A percentile compares a stretch with the other conserved stretches of the same genome.
Evolutionary conservation across 345 rosid genomes (phyloP).

Genomic region (Triadica sebifera): DNA sequence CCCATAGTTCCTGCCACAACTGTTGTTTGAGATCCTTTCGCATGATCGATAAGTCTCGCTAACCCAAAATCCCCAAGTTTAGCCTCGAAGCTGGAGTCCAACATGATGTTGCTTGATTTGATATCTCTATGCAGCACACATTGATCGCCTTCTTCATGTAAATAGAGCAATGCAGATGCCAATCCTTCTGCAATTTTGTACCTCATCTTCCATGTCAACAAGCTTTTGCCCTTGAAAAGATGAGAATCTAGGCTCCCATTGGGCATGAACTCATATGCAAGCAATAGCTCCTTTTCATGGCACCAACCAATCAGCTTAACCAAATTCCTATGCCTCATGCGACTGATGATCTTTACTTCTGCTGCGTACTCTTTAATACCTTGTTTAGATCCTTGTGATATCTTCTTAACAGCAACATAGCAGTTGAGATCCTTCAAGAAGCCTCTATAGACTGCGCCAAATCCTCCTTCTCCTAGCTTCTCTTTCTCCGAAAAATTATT

Average conservation of each 20-base stretch:
- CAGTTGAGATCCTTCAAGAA: no score
- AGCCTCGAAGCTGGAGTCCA: slow-evolving; percentile 29
- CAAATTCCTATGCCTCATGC: slow-evolving; percentile 35
- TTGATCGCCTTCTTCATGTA: slow-evolving; percentile 38
- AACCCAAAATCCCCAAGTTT: slow-evolving; percentile 38
- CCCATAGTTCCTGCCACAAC: slow-evolving; percentile 26
- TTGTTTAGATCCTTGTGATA: slow-evolving; percentile 15
- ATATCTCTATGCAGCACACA: slow-evolving; percentile 41
- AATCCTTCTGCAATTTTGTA: slow-evolving; percentile 25
- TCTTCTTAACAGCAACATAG: no score
- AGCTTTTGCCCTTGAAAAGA: slow-evolving; percentile 14
- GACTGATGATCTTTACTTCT: slow-evolving; percentile 35
- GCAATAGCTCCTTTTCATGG: slow-evolving; percentile 31
- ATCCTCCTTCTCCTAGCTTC: no score
- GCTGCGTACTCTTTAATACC: slow-evolving; percentile 27
- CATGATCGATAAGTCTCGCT: slow-evolving; percentile 31
- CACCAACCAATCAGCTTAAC: slow-evolving; percentile 44
- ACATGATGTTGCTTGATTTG: no score
- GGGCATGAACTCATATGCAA: slow-evolving; percentile 37
- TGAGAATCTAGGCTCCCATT: slow-evolving; percentile 35
- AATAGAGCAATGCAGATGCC: slow-evolving; percentile 30
- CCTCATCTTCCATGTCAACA: slow-evolving; percentile 24
- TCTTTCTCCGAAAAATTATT: no score
- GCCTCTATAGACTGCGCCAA: no score
- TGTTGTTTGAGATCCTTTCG: slow-evolving; percentile 23